Conservation (phyloP, 2,329 filamentous ascomycete species). For the Fusarium concolor region DNA sequence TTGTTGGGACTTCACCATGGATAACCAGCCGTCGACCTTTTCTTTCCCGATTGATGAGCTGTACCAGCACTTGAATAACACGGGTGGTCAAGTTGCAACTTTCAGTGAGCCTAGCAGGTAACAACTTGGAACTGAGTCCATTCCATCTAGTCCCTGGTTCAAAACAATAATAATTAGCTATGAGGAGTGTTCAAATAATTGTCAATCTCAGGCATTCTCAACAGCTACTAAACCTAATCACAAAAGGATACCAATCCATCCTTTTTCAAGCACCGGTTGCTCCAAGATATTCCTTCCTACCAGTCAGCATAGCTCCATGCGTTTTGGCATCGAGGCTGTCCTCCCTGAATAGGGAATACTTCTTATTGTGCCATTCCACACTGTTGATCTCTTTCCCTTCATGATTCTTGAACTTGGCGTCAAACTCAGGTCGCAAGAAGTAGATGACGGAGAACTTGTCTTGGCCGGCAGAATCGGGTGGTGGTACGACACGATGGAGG, state of each 20-base stretch:
- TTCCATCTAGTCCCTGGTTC: neutral
- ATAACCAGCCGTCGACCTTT: neutral
- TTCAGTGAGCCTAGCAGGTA: neutral
- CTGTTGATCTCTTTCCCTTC: conserved; percentile 30
- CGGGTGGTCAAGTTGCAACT: neutral
- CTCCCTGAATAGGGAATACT: conserved; percentile 37
- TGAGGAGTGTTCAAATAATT: neutral
- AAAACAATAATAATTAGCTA: too few relatives aligned
- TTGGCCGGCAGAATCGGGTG: conserved; percentile 21
- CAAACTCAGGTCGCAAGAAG: conserved; percentile 38
- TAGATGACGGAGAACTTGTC: conserved; percentile 40
- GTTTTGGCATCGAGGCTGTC: conserved; percentile 27
- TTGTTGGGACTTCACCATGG: neutral
- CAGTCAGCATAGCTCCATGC: conserved; percentile 32
- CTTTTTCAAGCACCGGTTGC: neutral
- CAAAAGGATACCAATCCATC: neutral
- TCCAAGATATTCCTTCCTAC: conserved; percentile 30
- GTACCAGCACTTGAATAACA: neutral
- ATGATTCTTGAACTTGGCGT: conserved; percentile 28
- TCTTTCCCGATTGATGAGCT: neutral
- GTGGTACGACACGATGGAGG: conserved; percentile 38
- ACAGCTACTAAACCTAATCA: neutral
- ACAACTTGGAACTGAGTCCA: too few relatives aligned
- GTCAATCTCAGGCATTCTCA: neutral
- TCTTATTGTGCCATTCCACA: conserved; percentile 40